phyloP scores from a whole-genome alignment of 73 alveolate species.

The Uronychia setigera region DNA sequence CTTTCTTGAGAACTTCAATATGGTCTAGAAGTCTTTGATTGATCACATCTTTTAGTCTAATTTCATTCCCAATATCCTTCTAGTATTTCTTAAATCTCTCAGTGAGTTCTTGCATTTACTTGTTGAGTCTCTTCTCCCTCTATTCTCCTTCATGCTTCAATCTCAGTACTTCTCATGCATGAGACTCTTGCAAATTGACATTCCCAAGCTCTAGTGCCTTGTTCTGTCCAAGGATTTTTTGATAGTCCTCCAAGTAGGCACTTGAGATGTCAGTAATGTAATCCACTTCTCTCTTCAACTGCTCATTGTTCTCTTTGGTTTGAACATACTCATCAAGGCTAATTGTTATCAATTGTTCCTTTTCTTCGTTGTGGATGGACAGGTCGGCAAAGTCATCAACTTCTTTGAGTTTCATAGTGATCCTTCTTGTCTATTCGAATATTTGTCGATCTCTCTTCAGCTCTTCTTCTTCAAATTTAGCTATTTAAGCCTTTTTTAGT shows the following conservation, averaged over 20 bases:
- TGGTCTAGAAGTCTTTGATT: background rate
- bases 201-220: background rate
- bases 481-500: too few relatives aligned
- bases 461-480: background rate
- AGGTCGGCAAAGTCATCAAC: too few relatives aligned
- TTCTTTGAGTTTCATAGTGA: too few relatives aligned
- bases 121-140: background rate
- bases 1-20: background rate
- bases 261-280: background rate
- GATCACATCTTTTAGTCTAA: background rate
- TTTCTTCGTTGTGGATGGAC: background rate
- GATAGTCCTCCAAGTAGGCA: background rate
- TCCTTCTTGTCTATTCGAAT: too few relatives aligned
- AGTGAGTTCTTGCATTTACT: background rate
- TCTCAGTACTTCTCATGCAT: background rate
- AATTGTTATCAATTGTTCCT: background rate
- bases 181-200: background rate
- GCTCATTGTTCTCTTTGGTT: background rate
- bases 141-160: background rate
- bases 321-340: background rate
- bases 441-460: too few relatives aligned
- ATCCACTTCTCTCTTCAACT: background rate
- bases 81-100: background rate
- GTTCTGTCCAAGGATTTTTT: background rate
- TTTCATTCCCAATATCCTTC: background rate